Evolutionary conservation across 257 asterid species (phyloP).

Genomic region (Solanum clarkiae): DNA sequence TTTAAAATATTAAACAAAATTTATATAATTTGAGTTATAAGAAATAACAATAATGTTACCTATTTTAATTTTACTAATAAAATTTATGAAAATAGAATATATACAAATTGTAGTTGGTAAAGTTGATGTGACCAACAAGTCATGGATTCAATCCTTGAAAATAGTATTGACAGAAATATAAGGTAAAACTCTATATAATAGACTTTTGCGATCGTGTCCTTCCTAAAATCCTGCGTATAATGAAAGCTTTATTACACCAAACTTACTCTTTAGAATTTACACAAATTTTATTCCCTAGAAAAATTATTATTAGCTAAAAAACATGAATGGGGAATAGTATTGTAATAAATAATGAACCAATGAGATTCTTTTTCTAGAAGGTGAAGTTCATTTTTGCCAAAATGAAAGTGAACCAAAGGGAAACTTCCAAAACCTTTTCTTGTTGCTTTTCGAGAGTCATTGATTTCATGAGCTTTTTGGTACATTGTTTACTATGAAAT

Average conservation of each 20-base stretch:
- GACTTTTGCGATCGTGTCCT: rapidly evolving
- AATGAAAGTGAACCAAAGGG: neutral
- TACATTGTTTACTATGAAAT: neutral
- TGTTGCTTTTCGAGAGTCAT: neutral
- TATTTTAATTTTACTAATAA: neutral
- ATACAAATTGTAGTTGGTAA: too few relatives aligned
- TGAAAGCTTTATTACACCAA: too few relatives aligned
- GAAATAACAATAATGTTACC: neutral
- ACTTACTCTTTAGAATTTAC: too few relatives aligned
- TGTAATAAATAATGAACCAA: neutral
- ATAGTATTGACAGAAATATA: too few relatives aligned
- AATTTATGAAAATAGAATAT: too few relatives aligned
- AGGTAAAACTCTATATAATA: too few relatives aligned
- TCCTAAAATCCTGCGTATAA: too few relatives aligned
- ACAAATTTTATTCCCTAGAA: rapidly evolving
- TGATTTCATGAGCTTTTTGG: neutral
- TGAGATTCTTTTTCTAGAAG: neutral
- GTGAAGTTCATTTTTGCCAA: neutral
- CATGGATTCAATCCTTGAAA: too few relatives aligned
- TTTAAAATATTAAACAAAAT: neutral
- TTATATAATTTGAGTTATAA: neutral
- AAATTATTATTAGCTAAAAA: neutral
- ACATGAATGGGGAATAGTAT: neutral
- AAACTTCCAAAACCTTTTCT: neutral
- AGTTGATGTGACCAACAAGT: too few relatives aligned